These are phyloP conservation scores for Xylaria sp. DNA, from an alignment of 495 filamentous ascomycete genomes.

Conservation along the genomic window DNA sequence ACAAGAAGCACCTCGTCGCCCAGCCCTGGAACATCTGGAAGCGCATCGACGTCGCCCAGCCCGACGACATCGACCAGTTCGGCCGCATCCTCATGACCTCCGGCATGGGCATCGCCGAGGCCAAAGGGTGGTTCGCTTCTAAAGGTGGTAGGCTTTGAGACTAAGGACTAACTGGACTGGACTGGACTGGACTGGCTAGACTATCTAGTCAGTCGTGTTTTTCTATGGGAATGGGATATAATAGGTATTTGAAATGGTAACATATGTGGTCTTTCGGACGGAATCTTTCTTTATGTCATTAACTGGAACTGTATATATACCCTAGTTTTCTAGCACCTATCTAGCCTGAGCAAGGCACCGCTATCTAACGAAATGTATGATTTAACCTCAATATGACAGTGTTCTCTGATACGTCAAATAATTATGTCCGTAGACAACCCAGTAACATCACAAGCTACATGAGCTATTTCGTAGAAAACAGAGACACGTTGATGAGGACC, in stretches of 20 bases:
- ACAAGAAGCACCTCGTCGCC: constrained; percentile 54
- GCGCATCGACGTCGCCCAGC: constrained; percentile 41
- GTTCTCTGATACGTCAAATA: background rate
- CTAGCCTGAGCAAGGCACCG: too few species aligned
- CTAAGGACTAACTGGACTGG: too few species aligned
- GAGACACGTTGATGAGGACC: background rate
- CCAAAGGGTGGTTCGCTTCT: constrained; percentile 51
- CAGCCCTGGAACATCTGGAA: constrained; percentile 35
- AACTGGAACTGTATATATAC: background rate
- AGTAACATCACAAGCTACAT: background rate
- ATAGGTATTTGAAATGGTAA: background rate
- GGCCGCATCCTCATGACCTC: constrained; percentile 55
- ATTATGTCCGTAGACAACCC: background rate
- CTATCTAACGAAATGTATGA: too few species aligned
- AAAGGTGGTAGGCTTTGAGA: constrained; percentile 34
- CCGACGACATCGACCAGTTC: constrained; percentile 57
- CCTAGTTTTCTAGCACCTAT: background rate
- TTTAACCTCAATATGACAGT: too few species aligned
- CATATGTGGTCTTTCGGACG: background rate
- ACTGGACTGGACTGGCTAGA: too few species aligned
- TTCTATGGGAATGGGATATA: background rate
- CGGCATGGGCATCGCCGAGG: constrained; percentile 51
- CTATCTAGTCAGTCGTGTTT: too few species aligned
- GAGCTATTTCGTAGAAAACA: background rate
- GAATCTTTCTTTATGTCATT: background rate